These are phyloP conservation scores for Xylaria curta DNA, from an alignment of 495 filamentous ascomycete species.

Conservation along the genomic window DNA sequence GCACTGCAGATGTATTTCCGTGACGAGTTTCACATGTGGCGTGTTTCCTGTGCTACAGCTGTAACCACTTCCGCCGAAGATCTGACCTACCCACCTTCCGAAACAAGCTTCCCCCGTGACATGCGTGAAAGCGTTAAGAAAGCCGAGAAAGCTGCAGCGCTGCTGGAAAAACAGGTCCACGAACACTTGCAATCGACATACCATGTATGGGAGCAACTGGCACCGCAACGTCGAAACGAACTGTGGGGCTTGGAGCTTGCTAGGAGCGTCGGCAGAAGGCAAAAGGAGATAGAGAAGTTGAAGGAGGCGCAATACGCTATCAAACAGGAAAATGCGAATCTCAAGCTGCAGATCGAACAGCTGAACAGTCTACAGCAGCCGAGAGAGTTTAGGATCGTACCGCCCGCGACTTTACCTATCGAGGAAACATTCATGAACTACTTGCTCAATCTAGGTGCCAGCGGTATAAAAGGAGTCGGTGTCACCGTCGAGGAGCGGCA, in stretches of 20 bases:
- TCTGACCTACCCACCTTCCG: slow-evolving; percentile 46
- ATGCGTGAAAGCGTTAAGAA: slow-evolving; percentile 48
- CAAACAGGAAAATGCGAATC: slow-evolving; percentile 73
- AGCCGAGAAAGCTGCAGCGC: slow-evolving; percentile 49
- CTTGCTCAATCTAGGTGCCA: slow-evolving; percentile 42
- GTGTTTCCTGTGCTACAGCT: slow-evolving; percentile 48
- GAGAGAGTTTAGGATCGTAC: slow-evolving; percentile 70
- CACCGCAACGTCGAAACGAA: slow-evolving; percentile 62
- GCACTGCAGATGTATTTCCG: slow-evolving; percentile 69
- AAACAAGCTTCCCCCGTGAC: slow-evolving; percentile 43
- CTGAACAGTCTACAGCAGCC: slow-evolving; percentile 72
- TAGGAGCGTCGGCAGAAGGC: slow-evolving; percentile 71
- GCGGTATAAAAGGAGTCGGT: slow-evolving; percentile 41
- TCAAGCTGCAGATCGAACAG: slow-evolving; percentile 72
- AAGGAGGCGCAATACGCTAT: slow-evolving; percentile 66
- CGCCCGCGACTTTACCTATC: slow-evolving; percentile 68
- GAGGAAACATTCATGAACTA: slow-evolving; percentile 47
- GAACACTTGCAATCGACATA: slow-evolving; percentile 74
- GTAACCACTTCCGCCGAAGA: slow-evolving; percentile 50
- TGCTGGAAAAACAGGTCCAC: slow-evolving; percentile 65
- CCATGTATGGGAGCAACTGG: slow-evolving; percentile 69
- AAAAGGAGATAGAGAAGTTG: slow-evolving; percentile 67
- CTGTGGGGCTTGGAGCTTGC: slow-evolving; percentile 81
- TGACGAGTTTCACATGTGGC: slow-evolving; percentile 70
- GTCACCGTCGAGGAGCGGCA: slow-evolving; percentile 51